Conservation (phyloP, 345 rosid species). For the Brassica napus region Da-Ae NC_063436.1:1484001-1484500, state of each 20-base stretch:
- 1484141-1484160: conserved; percentile 23
- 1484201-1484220: conserved; percentile 18
- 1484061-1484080: conserved; percentile 20
- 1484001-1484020: conserved; percentile 20
- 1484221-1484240: conserved; percentile 16
- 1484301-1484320: conserved; percentile 59
- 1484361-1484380: conserved; percentile 37
- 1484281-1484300: conserved; percentile 68
- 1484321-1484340: conserved; percentile 36
- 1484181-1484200: conserved; percentile 25
- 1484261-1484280: conserved; percentile 70
- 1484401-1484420: conserved; percentile 70
- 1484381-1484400: conserved; percentile 94
- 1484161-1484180: conserved; percentile 17
- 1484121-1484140: conserved; percentile 9
- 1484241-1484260: conserved; percentile 50
- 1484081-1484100: conserved; percentile 23
- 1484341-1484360: conserved; percentile 44
- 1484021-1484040: conserved; percentile 30
- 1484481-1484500: conserved; percentile 40
- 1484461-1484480: conserved; percentile 47
- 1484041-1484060: conserved; percentile 10
- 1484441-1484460: conserved; percentile 63
- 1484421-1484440: conserved; percentile 72
- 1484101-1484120: conserved; percentile 12